Evolutionary conservation across 2,329 filamentous ascomycete species (phyloP), one percentile per base, ranked within the genome.

Genomic region (Pseudogymnoascus sp.): DNA sequence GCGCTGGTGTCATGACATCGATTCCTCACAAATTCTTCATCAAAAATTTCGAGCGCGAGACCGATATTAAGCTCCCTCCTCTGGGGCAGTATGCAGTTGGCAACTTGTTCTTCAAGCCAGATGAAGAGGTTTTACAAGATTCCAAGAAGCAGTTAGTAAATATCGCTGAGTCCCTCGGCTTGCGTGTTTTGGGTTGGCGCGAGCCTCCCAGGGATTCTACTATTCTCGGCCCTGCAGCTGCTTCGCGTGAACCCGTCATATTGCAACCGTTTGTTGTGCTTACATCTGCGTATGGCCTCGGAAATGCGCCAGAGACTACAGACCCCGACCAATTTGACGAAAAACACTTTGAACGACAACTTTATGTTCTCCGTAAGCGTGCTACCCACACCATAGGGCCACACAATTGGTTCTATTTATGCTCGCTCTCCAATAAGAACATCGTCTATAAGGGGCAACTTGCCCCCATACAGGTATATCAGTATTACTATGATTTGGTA

Each of bases 361-460:
- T 99, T 60, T 99, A 92, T 74, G 82, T 97, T 64, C 83, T 99
- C 67, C 88, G 92, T 72, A 99, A 99, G 82, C 89, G 91, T 69
- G 88, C 92, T 59, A 96, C 92, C 55, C 91, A 96, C 78, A 88
- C 90, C 69, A 94, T 96, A 72, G 92, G 92, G 62, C 82, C 96
- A 60, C 90, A 95, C 75, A 96, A 96, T 75, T 97, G 92, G 92
- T 97, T 97, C 80, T 97, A 97, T 74, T 81, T 97, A 61, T 97
- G 92, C 81, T 96, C 91, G 57, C 78, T 97, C 66, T 94, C 74
- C 52, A 96, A 96, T 84, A 92, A 92, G 77, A 97, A 97, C 78
- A 97, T 97, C 76, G 90, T 97, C 62, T 97, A 97, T 82, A 97
- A 97, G 82, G 92, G 92, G 65, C 94, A 97, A 74, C 80, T 97